phyloP scores from a whole-genome alignment of 306 rosid species.

The Abrus pulchellus region DNA sequence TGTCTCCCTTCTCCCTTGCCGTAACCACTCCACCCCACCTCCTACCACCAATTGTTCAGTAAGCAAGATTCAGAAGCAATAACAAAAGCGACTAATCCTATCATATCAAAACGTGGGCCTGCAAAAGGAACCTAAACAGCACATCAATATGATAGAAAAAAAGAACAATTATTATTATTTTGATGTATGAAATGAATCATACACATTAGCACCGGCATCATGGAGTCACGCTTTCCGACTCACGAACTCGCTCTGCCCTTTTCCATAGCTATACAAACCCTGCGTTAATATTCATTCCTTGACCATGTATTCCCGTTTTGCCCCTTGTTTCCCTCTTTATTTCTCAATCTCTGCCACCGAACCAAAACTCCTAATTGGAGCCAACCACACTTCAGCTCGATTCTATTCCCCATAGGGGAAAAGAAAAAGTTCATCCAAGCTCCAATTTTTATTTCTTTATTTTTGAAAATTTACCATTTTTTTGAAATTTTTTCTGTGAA shows the following conservation, averaged over 20 bases:
- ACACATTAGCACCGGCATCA: background rate
- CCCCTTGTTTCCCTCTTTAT: constrained; percentile 49
- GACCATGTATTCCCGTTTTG: constrained; percentile 66
- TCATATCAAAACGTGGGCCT: too few species aligned
- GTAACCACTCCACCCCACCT: too few species aligned
- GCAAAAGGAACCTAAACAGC: too few species aligned
- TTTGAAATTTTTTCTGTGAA: background rate
- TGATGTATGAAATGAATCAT: too few species aligned
- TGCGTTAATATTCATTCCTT: background rate
- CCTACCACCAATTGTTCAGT: too few species aligned
- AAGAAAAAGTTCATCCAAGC: background rate
- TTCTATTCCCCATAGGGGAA: constrained; percentile 72
- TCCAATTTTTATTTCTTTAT: background rate
- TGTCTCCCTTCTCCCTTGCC: too few species aligned
- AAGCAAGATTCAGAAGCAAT: too few species aligned
- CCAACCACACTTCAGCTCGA: constrained; percentile 93
- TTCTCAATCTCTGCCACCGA: constrained; percentile 51
- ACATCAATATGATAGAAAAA: too few species aligned
- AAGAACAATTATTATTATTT: too few species aligned
- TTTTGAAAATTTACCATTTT: background rate
- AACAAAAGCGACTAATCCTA: too few species aligned
- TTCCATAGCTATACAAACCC: background rate
- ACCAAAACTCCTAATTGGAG: constrained; percentile 69
- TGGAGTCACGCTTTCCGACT: background rate
- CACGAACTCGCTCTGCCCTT: constrained; percentile 36